Evolutionary conservation across 163 green algal species (phyloP), one percentile per base, ranked within the genome.

Genomic region (Prototheca wickerhamii): DNA sequence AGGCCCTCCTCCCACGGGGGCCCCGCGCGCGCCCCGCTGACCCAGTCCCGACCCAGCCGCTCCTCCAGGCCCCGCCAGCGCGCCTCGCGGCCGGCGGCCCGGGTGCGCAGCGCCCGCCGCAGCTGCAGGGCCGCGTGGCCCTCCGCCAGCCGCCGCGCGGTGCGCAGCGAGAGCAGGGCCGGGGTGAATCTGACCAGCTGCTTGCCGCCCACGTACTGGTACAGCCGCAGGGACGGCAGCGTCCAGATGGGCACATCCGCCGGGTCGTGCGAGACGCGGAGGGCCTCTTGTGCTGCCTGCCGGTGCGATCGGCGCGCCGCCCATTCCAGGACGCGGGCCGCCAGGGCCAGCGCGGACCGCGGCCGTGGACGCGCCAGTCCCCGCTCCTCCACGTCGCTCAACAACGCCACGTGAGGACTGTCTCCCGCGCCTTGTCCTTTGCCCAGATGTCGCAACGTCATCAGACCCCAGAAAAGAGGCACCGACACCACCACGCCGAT

Each of bases 111-210:
- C 15, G 46, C 46, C 15, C 26, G 44, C 35, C 57, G 50, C 18
- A 64, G 56, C 57, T 66, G 49, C 25, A 49, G 33, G 35, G 2
- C 6, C 34, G 18, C 17, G 6, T 5, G 34, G 5, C 4, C 20
- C 35, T 12, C 31, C 15, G 55, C 31, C 21, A 34, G 25, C 5
- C 55, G 21, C 6, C 30, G 8, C 17, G 55, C 57, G 4, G 17
- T 10, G 30, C 49, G 7, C 29, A 32, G 46, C 28, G 62, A 67
- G 1, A 72, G 25, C 8, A 67, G 65, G 4, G 65, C 58, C 7
- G 65, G 65, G 3, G 25, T 37, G 30, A 71, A 71, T 28, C 65
- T 32, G 20, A 71, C 49, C 0, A 23, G 4, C 17, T 30, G n/a
- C 28, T 43, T 58, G 0, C 51, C 58, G 25, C 40, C 56, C 3